Evolutionary conservation across 495 filamentous ascomycete genomes (phyloP).

Genomic region (Aspergillus haitiensis): DNA sequence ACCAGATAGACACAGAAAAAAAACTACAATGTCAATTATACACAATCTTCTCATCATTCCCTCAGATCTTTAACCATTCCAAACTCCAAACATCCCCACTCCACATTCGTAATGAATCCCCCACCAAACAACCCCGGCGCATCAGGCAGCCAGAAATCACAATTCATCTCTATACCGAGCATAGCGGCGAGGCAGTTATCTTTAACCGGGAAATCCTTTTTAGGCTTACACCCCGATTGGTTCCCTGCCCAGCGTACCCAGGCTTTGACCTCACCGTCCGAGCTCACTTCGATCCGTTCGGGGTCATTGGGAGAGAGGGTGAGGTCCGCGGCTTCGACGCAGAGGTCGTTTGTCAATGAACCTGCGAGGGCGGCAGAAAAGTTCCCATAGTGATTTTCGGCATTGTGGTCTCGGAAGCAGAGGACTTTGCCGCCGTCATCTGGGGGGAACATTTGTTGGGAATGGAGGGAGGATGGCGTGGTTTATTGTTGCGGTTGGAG

Average conservation of each 20-base stretch:
- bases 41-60: background rate
- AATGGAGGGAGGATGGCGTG: constrained; percentile 7
- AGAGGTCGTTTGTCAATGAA: background rate
- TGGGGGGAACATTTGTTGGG: background rate
- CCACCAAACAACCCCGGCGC: background rate
- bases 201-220: background rate
- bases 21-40: no score
- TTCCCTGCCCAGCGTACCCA: constrained; percentile 9
- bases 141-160: background rate
- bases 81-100: constrained; percentile 10
- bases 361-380: background rate
- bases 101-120: background rate
- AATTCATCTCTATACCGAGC: background rate
- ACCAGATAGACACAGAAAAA: no score
- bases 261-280: background rate
- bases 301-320: background rate
- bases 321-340: background rate
- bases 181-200: background rate
- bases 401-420: constrained; percentile 8
- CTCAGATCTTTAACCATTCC: constrained; percentile 7
- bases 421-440: background rate
- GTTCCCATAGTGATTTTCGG: background rate
- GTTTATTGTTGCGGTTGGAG: background rate
- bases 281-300: background rate
- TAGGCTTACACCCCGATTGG: background rate